A percentile compares a stretch with the other conserved stretches of the same genome.
Conservation (phyloP, 2,329 filamentous ascomycete species). For the Ambrosiella beaveri region DNA sequence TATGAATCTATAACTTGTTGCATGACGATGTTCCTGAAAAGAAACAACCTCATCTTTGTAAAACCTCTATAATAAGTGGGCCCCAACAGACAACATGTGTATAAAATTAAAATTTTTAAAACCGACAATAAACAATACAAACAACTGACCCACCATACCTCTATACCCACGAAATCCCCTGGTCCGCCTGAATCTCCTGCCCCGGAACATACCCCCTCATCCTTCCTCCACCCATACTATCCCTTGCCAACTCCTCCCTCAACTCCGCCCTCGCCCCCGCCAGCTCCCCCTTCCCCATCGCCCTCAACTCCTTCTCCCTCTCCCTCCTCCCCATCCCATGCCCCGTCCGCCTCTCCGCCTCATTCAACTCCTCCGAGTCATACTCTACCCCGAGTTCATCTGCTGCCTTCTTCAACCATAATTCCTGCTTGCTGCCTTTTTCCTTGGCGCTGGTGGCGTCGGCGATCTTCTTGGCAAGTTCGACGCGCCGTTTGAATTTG, state of each 20-base stretch:
- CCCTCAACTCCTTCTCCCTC: conserved; percentile 54
- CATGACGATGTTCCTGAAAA: too few species aligned
- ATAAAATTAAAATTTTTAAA: background rate
- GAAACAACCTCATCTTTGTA: too few species aligned
- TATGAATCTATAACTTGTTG: too few species aligned
- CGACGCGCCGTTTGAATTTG: conserved; percentile 59
- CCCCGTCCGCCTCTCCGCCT: conserved; percentile 54
- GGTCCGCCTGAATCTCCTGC: conserved; percentile 3
- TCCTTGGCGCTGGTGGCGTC: conserved; percentile 74
- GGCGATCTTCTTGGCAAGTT: conserved; percentile 71
- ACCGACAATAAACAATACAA: background rate
- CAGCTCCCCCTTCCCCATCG: conserved; percentile 56
- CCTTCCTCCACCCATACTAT: conserved; percentile 76
- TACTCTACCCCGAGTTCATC: conserved; percentile 91
- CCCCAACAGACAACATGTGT: background rate
- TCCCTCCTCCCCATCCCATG: conserved; percentile 56
- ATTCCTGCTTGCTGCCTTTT: conserved; percentile 66
- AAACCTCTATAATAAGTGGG: too few species aligned
- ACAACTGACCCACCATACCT: background rate
- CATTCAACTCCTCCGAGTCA: conserved; percentile 74
- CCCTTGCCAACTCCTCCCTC: conserved; percentile 48
- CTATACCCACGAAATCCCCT: conserved; percentile 10
- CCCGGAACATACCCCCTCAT: conserved; percentile 61
- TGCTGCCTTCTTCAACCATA: conserved; percentile 68
- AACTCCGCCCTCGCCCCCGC: conserved; percentile 54